Percentiles rank a stretch among this genome's conserved stretches.
Evolutionary conservation across 169 alveolate genomes (phyloP).

Genomic region (Plasmodium vivax): DNA sequence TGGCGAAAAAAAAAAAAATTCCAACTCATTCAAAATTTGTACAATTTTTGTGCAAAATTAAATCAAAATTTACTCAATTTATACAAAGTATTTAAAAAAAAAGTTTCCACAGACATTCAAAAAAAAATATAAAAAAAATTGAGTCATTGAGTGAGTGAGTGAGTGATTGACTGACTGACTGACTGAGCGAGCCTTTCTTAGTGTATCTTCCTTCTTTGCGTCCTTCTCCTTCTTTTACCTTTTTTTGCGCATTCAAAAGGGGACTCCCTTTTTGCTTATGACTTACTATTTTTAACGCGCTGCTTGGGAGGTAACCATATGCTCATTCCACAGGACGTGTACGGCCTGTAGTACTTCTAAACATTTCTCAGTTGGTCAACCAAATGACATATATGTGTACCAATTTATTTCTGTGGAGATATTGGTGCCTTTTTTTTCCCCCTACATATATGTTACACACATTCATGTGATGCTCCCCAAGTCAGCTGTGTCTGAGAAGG

Average conservation of each 20-base stretch:
- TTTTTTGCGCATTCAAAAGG: conserved; percentile 9
- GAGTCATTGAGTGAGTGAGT: too few species aligned
- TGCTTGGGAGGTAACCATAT: neutral
- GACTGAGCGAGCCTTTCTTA: neutral
- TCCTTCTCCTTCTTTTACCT: neutral
- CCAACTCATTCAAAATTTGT: conserved; percentile 10
- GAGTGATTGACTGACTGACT: neutral
- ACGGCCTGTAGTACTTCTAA: neutral
- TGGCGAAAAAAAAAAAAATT: neutral
- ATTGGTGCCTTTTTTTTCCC: neutral
- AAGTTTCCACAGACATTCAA: neutral
- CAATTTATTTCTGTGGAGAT: neutral
- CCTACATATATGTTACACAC: conserved; percentile 23
- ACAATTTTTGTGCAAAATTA: neutral
- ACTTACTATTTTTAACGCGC: neutral
- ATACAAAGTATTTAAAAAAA: neutral
- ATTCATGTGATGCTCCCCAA: neutral
- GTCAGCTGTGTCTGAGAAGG: neutral
- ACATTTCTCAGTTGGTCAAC: conserved; percentile 1
- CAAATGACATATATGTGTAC: neutral
- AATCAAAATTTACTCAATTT: neutral
- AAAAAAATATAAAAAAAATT: neutral
- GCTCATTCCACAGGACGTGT: conserved; percentile 2
- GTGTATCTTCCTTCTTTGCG: neutral
- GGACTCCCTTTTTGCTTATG: neutral